Conservation (phyloP, 2,329 filamentous ascomycete species). For the Aspergillus cejpii region DNA sequence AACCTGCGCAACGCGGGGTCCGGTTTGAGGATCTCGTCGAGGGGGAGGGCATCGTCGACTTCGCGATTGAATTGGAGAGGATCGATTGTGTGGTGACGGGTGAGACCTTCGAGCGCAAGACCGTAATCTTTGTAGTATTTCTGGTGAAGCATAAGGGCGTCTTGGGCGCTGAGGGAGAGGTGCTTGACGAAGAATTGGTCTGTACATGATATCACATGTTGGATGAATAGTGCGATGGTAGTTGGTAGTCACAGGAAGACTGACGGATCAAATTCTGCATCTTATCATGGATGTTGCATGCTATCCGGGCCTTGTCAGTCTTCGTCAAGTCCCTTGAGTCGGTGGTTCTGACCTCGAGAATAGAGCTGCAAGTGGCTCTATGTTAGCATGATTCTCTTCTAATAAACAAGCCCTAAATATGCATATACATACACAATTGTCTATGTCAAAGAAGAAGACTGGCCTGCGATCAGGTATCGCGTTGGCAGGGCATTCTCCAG, state of each 20-base stretch:
- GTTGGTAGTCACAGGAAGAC: constrained; percentile 40
- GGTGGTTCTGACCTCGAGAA: constrained; percentile 60
- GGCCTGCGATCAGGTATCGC: constrained; percentile 39
- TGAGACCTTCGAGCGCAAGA: constrained; percentile 90
- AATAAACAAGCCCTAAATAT: background rate
- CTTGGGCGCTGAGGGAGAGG: constrained; percentile 64
- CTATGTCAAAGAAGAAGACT: constrained; percentile 81
- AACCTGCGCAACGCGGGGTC: constrained; percentile 67
- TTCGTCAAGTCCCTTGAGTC: background rate
- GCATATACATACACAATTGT: constrained; percentile 67
- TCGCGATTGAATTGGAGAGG: constrained; percentile 89
- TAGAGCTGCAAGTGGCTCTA: constrained; percentile 55
- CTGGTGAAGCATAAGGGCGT: constrained; percentile 77
- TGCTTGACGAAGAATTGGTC: constrained; percentile 60
- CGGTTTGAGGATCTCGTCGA: constrained; percentile 76
- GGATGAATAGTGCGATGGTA: background rate
- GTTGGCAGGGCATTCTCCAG: constrained; percentile 10
- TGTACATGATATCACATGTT: constrained; percentile 15
- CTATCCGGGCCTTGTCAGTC: constrained; percentile 37
- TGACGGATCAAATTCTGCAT: constrained; percentile 74
- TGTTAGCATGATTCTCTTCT: constrained; percentile 10
- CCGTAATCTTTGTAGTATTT: constrained; percentile 96
- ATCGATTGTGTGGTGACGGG: constrained; percentile 90
- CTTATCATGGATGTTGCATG: constrained; percentile 72
- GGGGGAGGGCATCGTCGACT: constrained; percentile 88